phyloP scores from a whole-genome alignment of 2,329 filamentous ascomycete genomes.

The Colletotrichum tanaceti region DNA sequence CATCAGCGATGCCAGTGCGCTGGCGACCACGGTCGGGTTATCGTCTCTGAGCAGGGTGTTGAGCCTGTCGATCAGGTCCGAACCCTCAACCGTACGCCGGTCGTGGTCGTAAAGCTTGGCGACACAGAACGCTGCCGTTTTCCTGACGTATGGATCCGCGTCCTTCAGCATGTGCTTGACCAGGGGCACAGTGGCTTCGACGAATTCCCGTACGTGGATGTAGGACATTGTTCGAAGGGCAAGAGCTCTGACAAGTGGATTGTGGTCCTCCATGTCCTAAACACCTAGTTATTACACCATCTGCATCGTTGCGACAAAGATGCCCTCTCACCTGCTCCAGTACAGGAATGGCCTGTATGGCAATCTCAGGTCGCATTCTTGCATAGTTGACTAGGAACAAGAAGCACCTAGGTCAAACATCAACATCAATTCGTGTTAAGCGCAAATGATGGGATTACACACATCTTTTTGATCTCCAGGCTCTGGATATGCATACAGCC shows the following conservation, averaged over 20 bases:
- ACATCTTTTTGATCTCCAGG: conserved; percentile 99
- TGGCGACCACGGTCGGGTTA: conserved; percentile 97
- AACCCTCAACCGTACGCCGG: conserved; percentile 86
- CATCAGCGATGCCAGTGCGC: conserved; percentile 89
- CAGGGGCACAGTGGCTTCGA: conserved; percentile 87
- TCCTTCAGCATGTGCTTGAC: conserved; percentile 87
- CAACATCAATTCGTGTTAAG: not conserved
- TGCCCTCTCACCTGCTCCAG: conserved; percentile 76
- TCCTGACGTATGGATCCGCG: conserved; percentile 93
- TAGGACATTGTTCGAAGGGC: conserved; percentile 97
- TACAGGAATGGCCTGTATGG: conserved; percentile 90
- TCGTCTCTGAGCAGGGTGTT: conserved; percentile 93
- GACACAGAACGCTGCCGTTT: conserved; percentile 95
- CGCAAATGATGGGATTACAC: conserved; percentile 39
- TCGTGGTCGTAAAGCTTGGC: conserved; percentile 99
- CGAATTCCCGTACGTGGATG: conserved; percentile 94
- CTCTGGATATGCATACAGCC: conserved; percentile 94
- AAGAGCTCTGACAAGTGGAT: conserved; percentile 91
- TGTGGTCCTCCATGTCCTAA: conserved; percentile 92
- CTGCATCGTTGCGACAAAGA: not conserved
- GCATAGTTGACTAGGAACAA: conserved; percentile 98
- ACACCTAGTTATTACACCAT: conserved; percentile 35
- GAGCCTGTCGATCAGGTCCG: conserved; percentile 90
- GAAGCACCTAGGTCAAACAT: conserved; percentile 78
- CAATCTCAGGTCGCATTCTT: conserved; percentile 91